phyloP scores from a whole-genome alignment of 192 early-diverging fungal genomes.

The Chytriomyces sp. region DNA sequence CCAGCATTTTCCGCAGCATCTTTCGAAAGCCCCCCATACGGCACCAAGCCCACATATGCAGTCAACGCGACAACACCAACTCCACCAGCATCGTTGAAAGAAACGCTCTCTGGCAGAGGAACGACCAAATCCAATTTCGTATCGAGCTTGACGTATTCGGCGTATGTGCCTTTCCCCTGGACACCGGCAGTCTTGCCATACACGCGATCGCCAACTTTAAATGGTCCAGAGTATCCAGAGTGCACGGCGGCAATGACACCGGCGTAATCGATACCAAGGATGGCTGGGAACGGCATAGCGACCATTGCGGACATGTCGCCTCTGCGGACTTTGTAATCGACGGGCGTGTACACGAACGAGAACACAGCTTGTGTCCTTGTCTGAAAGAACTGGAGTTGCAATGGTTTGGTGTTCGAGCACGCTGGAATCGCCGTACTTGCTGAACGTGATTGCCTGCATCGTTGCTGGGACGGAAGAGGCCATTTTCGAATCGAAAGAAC shows the following conservation, averaged over 20 bases:
- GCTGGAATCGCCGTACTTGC: slow-evolving; percentile 8
- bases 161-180: slow-evolving; percentile 26
- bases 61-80: slow-evolving; percentile 36
- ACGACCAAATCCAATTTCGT: slow-evolving; percentile 12
- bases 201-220: slow-evolving; percentile 34
- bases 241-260: slow-evolving; percentile 31
- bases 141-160: slow-evolving; percentile 27
- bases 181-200: slow-evolving; percentile 31
- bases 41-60: slow-evolving; percentile 30
- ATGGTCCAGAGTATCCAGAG: not conserved
- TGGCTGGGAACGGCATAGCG: slow-evolving; percentile 29
- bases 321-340: slow-evolving; percentile 36
- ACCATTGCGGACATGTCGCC: slow-evolving; percentile 19
- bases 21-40: slow-evolving; percentile 9
- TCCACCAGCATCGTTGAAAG: slow-evolving; percentile 25
- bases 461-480: not conserved
- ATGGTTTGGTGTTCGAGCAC: not conserved
- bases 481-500: too few species aligned
- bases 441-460: not conserved
- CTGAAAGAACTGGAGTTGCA: slow-evolving; percentile 4
- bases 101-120: slow-evolving; percentile 13
- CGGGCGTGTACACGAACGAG: slow-evolving; percentile 21
- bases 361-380: not conserved
- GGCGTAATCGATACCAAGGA: slow-evolving; percentile 39
- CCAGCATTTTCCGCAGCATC: slow-evolving; percentile 9